Evolutionary conservation across 345 rosid species (phyloP).

Genomic region (Passiflora organensis): DNA sequence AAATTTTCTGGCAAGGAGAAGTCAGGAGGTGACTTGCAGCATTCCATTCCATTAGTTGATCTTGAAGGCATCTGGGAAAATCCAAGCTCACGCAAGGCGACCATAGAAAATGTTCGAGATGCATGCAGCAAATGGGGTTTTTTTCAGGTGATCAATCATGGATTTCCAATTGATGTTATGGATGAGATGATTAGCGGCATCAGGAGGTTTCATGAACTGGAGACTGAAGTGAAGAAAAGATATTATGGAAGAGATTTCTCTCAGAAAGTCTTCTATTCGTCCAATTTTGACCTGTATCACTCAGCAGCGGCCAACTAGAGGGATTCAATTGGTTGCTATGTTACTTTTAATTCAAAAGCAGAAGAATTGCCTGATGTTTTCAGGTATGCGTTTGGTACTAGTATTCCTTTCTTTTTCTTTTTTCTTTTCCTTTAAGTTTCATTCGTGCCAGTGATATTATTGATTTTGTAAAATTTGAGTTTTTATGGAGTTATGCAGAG

Average conservation of each 20-base stretch:
- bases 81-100: not conserved
- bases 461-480: too few relatives aligned
- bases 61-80: not conserved
- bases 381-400: not conserved
- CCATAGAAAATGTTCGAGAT: not conserved
- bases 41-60: constrained; percentile 11
- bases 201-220: constrained; percentile 5
- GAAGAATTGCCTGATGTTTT: constrained; percentile 10
- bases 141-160: constrained; percentile 13
- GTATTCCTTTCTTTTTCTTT: not conserved
- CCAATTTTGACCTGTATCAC: constrained; percentile 16
- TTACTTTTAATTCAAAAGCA: constrained; percentile 12
- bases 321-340: not conserved
- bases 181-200: constrained; percentile 11
- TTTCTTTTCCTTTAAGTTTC: not conserved
- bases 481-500: not conserved
- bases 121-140: constrained; percentile 18
- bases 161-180: not conserved
- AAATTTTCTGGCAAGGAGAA: not conserved
- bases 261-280: constrained; percentile 8
- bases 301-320: constrained; percentile 11
- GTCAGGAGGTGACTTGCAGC: not conserved
- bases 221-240: constrained; percentile 1
- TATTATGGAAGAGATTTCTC: constrained; percentile 2
- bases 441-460: not conserved